Base-by-base conservation (phyloP, 2,329 filamentous ascomycete genomes). In the Plenodomus lindquistii region DNA sequence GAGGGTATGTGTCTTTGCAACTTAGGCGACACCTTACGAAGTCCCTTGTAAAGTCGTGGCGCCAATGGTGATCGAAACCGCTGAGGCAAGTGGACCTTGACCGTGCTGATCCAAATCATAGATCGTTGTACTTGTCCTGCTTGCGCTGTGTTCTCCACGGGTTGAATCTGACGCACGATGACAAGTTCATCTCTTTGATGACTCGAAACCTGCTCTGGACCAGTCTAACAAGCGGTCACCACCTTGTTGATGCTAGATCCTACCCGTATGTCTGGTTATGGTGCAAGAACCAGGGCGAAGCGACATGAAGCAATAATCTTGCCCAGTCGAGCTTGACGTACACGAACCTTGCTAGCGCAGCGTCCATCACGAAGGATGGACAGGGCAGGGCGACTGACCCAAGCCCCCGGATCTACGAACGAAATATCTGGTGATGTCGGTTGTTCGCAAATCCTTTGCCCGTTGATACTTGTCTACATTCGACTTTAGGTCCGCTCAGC, bases 371-470 rank as follows among this genome's bases (percentile, higher is more conserved):
- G n/a, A 22, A 18, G 19, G 17, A 35, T 15, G 19, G 27, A 15
- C 31, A 24, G 41, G 34, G 10, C 20, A 36, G 27, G 15, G 27
- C 27, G 27, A 31, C 9, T 31, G 11, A 7, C 6, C 27, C 27
- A 31, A 13, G 15, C 6, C 15, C 11, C 11, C 11, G 27, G 27
- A 15, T 31, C 11, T 7, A 4, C 6, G 11, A 31, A 31, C 27
- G 27, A 31, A 31, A 36, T 9, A 10, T 43, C 20, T 40, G 31
- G 20, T 43, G 31, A 37, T 43, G 19, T 43, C 41, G 41, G 19
- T 29, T 18, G 19, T 37, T 37, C 20, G 41, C 27, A 34, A 27
- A 37, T 34, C 41, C 41, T 34, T 24, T 10, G 16, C 22, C 16
- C n/a, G 15, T 43, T 20, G 34, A 34, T 35, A 22, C 21, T 27